Conservation (phyloP, 352 stramenopile species). For the Phytophthora pini region DNA sequence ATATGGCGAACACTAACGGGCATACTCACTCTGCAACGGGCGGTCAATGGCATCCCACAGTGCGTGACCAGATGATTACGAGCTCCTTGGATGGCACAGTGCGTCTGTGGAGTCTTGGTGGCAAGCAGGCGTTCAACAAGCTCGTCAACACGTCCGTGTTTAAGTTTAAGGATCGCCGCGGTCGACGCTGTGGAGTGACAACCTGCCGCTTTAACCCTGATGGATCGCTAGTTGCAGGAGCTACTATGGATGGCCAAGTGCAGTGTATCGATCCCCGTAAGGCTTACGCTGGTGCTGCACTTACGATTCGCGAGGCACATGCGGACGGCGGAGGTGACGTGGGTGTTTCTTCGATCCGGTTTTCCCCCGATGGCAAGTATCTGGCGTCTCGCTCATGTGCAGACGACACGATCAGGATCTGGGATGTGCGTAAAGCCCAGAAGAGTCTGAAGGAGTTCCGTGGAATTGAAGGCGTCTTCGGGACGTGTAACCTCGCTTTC, state of each 20-base stretch:
- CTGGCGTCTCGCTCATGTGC: conserved; percentile 75
- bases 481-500: conserved; percentile 83
- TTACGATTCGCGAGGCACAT: conserved; percentile 77
- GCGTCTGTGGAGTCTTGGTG: conserved; percentile 74
- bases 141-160: conserved; percentile 85
- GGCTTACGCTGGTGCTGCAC: conserved; percentile 62
- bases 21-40: conserved; percentile 81
- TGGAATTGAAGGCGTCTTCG: conserved; percentile 72
- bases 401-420: conserved; percentile 86
- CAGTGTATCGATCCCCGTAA: conserved; percentile 82
- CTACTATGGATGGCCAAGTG: conserved; percentile 81
- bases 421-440: conserved; percentile 74
- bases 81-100: conserved; percentile 84
- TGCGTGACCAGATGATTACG: conserved; percentile 80
- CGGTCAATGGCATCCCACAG: conserved; percentile 71
- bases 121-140: conserved; percentile 77
- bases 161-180: conserved; percentile 83
- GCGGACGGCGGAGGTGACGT: conserved; percentile 73
- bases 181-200: conserved; percentile 76
- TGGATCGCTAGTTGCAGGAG: conserved; percentile 63
- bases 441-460: conserved; percentile 69
- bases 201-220: conserved; percentile 75
- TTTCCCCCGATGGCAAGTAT: conserved; percentile 70
- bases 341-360: conserved; percentile 74
- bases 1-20: conserved; percentile 86